Percentiles rank a stretch among this genome's conserved stretches.
Evolutionary conservation across 306 rosid genomes (phyloP).

Genomic region (Cucurbita ficifolia): DNA sequence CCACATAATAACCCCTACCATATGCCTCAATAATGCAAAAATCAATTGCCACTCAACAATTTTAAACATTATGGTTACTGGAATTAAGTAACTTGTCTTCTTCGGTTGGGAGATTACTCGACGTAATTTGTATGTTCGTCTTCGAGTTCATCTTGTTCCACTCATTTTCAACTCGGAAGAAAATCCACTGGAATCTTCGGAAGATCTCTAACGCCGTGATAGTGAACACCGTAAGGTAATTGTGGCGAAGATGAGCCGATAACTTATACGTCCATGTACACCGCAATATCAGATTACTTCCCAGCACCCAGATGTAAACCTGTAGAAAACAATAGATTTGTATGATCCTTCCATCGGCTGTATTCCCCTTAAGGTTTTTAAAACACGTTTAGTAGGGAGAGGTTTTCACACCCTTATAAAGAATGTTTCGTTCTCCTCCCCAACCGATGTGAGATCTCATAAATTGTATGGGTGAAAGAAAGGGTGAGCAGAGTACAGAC

Average conservation of each 20-base stretch:
- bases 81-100: slow-evolving; percentile 59
- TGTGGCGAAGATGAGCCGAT: slow-evolving; percentile 97
- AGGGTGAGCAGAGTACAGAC: no score
- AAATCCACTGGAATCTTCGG: slow-evolving; percentile 97
- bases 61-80: slow-evolving; percentile 46
- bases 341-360: neutral
- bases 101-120: slow-evolving; percentile 37
- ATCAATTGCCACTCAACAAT: neutral
- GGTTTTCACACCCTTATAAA: no score
- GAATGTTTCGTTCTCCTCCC: no score
- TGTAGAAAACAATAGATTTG: slow-evolving; percentile 19
- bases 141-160: slow-evolving; percentile 70
- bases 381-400: no score
- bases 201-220: slow-evolving; percentile 80
- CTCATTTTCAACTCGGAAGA: slow-evolving; percentile 93
- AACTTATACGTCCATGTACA: slow-evolving; percentile 99
- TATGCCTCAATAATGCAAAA: neutral
- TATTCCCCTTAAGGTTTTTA: no score
- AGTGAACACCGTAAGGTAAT: slow-evolving; percentile 66
- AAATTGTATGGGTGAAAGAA: no score
- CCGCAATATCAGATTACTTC: slow-evolving; percentile 81
- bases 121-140: slow-evolving; percentile 46
- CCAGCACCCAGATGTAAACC: slow-evolving; percentile 89
- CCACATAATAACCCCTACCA: neutral
- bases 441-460: no score